phyloP scores from a whole-genome alignment of 2,329 filamentous ascomycete species.

The Tolypocladium ophioglossoides region DNA sequence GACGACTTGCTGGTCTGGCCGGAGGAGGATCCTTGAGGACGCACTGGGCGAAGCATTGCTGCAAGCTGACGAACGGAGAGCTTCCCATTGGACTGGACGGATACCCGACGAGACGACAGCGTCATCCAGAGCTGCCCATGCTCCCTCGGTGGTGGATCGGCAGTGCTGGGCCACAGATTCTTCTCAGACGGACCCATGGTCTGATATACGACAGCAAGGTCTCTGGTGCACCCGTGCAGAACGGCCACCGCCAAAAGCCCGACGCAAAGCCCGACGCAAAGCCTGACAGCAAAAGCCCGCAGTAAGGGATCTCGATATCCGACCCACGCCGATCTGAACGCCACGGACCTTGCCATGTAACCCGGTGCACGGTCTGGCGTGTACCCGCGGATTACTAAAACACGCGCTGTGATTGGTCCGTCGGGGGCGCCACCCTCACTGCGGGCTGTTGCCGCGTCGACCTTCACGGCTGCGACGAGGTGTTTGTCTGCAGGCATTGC shows the following conservation, averaged over 20 bases:
- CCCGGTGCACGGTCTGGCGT: neutral
- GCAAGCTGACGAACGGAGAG: neutral
- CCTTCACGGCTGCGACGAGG: too few species aligned
- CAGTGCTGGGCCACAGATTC: too few species aligned
- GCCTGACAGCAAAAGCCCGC: neutral
- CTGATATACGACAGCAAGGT: neutral
- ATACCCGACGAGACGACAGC: neutral
- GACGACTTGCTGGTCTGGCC: constrained; percentile 12
- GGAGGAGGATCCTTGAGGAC: neutral
- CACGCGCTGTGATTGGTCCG: too few species aligned
- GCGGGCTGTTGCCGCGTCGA: too few species aligned
- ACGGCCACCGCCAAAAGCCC: neutral
- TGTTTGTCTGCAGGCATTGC: too few species aligned
- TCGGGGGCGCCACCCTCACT: too few species aligned
- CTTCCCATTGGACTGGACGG: neutral
- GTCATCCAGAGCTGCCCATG: neutral
- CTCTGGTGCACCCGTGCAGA: neutral
- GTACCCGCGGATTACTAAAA: too few species aligned
- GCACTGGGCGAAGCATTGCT: neutral
- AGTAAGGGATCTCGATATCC: neutral
- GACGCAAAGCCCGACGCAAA: too few species aligned
- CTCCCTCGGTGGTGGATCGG: too few species aligned
- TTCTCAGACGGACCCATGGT: neutral
- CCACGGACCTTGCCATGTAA: neutral
- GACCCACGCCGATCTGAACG: neutral